A percentile compares a stretch with the other conserved stretches of the same genome.
Evolutionary conservation across 345 rosid species (phyloP).

Genomic region (Eucalyptus cloeziana): DNA sequence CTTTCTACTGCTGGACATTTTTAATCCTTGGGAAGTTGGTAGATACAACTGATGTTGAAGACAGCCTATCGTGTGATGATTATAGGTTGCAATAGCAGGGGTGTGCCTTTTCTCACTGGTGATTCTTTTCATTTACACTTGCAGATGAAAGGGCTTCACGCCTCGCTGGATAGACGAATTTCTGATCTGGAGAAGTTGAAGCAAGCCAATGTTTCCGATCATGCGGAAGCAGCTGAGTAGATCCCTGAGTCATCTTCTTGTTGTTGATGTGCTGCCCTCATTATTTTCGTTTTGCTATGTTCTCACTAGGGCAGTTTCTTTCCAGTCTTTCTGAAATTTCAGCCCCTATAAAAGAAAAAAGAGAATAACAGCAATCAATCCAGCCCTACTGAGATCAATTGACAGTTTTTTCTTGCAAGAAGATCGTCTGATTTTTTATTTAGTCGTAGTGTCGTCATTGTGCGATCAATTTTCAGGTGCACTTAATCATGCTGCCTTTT

Average conservation of each 20-base stretch:
- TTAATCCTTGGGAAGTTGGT: not conserved
- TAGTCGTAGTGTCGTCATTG: not conserved
- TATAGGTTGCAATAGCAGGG: not conserved
- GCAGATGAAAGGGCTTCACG: slow-evolving; percentile 59
- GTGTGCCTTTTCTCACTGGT: not conserved
- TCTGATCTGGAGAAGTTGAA: slow-evolving; percentile 68
- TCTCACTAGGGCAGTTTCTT: not conserved
- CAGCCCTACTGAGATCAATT: not conserved
- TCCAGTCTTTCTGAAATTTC: not conserved
- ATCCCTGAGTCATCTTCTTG: not conserved
- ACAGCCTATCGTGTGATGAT: not conserved
- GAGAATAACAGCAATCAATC: not conserved
- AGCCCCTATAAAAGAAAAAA: not conserved
- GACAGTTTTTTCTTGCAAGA: not conserved
- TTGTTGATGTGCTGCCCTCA: not conserved
- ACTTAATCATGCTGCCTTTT: not conserved
- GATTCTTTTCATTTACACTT: not conserved
- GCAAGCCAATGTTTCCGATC: slow-evolving; percentile 52
- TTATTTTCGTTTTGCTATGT: not conserved
- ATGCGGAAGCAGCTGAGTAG: slow-evolving; percentile 52
- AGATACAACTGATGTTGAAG: not conserved
- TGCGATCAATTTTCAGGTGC: not conserved
- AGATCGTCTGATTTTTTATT: not conserved
- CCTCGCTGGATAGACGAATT: slow-evolving; percentile 65
- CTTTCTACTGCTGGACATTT: not conserved